Base-by-base conservation (phyloP, 805 yeast species). In the Saccharomycopsis lassenensis region DNA sequence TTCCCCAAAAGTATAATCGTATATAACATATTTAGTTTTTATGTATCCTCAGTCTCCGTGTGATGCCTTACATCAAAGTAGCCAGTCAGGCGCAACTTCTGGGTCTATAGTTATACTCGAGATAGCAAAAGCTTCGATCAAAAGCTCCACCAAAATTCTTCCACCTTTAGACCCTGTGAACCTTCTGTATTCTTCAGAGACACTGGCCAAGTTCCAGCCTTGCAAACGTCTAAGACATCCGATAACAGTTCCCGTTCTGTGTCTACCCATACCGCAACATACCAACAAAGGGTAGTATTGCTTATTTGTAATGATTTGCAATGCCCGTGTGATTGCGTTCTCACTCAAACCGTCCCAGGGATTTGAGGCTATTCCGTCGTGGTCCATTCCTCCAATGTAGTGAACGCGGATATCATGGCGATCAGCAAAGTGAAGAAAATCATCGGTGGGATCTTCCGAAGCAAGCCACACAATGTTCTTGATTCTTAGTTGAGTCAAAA, bases 231-330 rank as follows among this genome's bases (percentile, higher is more conserved):
- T 63, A 31, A 89, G 61, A 56, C 98, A 89, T 1, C 98, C 98
- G 41, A 91, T 74, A 3, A 91, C 95, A 0, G 97, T 87, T 1
- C 98, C 98, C 0, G 97, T 87, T 46, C 98, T 67, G 56, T 89
- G 98, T 47, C 98, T 65, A 0, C 98, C 98, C 98, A 91, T 91
- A 10, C 96, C 95, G 50, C 97, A 91, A 56, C 97, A 91, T 4
- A 87, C 87, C 34, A 91, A 61, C 43, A 91, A 50, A 0, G 98
- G 97, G 50, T 84, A 83, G 53, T 76, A 74, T n/a, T 71, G 67
- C 44, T 68, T 69, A 48, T 83, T 71, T 29, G 77, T 71, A 14
- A 89, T 80, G 23, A 85, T 66, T 43, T 77, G 80, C 43, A 89
- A 59, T 1, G 95, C 94, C 43, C 74, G 76, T 19, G 73, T 71